phyloP scores from a whole-genome alignment of 148 eudicot genomes.

The Nyssa sinensis region DNA sequence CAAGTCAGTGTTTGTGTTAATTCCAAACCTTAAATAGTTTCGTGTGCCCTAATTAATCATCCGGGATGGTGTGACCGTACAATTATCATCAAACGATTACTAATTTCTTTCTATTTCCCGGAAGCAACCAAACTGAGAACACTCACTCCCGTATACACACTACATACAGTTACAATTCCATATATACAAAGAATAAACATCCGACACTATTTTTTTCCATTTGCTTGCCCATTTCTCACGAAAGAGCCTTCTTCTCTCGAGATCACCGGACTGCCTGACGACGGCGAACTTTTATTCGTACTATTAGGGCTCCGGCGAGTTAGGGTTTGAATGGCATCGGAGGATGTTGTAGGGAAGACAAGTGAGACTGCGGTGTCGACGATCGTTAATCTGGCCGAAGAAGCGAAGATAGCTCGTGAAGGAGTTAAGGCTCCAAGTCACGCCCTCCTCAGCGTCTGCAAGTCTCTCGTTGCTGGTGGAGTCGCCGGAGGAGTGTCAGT shows the following conservation, averaged over 20 bases:
- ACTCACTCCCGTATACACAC: too few relatives aligned
- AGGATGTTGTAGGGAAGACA: conserved; percentile 61
- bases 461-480: conserved; percentile 87
- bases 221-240: background rate
- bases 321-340: conserved; percentile 63
- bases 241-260: background rate
- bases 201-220: too few relatives aligned
- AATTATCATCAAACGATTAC: too few relatives aligned
- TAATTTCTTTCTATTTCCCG: too few relatives aligned
- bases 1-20: too few relatives aligned
- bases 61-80: too few relatives aligned
- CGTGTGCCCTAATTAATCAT: too few relatives aligned
- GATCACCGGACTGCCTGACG: conserved; percentile 14
- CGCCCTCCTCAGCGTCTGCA: conserved; percentile 50
- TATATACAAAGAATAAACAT: too few relatives aligned
- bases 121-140: too few relatives aligned
- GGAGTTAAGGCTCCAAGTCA: conserved; percentile 59
- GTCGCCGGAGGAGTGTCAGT: conserved; percentile 81
- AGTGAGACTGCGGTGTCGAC: conserved; percentile 63
- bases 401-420: conserved; percentile 71
- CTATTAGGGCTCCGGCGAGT: conserved; percentile 22
- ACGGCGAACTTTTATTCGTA: conserved; percentile 1
- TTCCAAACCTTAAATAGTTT: too few relatives aligned
- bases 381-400: conserved; percentile 76
- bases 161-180: too few relatives aligned